phyloP scores from a whole-genome alignment of 768 basidiomycete genomes.

The Phylloporus rhodoxanthus region DNA sequence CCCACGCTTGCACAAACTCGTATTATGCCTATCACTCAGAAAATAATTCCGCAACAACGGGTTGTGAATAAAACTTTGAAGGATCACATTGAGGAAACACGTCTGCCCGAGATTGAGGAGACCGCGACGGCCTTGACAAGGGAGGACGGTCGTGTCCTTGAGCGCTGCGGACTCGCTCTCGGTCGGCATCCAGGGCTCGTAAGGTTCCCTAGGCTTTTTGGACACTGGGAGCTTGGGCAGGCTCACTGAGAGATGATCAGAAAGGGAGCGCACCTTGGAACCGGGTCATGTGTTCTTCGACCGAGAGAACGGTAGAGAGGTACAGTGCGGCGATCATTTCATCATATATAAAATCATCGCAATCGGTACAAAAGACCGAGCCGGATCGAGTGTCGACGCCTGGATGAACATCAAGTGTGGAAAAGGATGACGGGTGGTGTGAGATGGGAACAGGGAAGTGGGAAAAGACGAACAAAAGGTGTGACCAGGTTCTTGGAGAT shows the following conservation, averaged over 20 bases:
- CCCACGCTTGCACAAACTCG: slow-evolving; percentile 55
- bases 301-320: slow-evolving; percentile 38
- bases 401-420: slow-evolving; percentile 23
- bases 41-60: slow-evolving; percentile 86
- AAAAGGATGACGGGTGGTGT: background rate
- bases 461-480: slow-evolving; percentile 51
- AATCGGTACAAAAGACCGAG: slow-evolving; percentile 65
- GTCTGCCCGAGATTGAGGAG: slow-evolving; percentile 87
- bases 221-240: slow-evolving; percentile 23
- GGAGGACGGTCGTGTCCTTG: slow-evolving; percentile 43
- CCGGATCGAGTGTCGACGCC: slow-evolving; percentile 73
- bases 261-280: slow-evolving; percentile 37
- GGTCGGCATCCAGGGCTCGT: slow-evolving; percentile 44
- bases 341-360: slow-evolving; percentile 72
- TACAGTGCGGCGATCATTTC: slow-evolving; percentile 43
- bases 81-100: slow-evolving; percentile 88
- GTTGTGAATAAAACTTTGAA: slow-evolving; percentile 87
- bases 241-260: background rate
- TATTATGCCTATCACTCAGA: slow-evolving; percentile 85
- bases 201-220: slow-evolving; percentile 42
- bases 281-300: slow-evolving; percentile 57
- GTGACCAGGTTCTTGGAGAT: slow-evolving; percentile 56
- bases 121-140: slow-evolving; percentile 86
- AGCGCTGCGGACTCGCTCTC: slow-evolving; percentile 41
- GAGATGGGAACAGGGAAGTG: background rate